Evolutionary conservation across 78 protist genomes (phyloP).

Genomic region (Guillardia theta): DNA sequence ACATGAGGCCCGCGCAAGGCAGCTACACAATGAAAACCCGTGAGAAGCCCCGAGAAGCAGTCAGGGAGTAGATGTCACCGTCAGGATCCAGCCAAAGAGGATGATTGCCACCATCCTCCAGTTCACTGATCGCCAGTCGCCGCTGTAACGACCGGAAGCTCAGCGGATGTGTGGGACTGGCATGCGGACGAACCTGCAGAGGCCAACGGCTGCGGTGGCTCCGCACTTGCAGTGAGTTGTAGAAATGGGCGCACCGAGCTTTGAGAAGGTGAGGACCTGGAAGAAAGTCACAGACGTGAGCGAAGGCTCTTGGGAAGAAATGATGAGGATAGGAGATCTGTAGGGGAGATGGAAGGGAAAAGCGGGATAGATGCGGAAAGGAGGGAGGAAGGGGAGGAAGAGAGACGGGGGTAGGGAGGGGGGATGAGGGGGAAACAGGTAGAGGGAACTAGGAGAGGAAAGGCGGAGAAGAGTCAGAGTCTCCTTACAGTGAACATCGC

Average conservation of each 20-base stretch:
- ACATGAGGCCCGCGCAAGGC: slow-evolving; percentile 44
- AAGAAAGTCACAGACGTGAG: too few species aligned
- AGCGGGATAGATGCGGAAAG: too few species aligned
- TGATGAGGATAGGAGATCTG: too few species aligned
- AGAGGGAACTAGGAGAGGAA: too few species aligned
- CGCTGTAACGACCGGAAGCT: neutral
- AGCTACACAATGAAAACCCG: neutral
- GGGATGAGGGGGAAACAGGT: too few species aligned
- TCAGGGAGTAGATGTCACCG: slow-evolving; percentile 6
- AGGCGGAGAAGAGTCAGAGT: too few species aligned
- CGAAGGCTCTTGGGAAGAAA: too few species aligned
- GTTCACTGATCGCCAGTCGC: neutral
- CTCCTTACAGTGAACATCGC: neutral
- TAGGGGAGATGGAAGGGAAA: too few species aligned
- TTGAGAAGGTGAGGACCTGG: neutral
- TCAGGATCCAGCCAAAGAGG: slow-evolving; percentile 58
- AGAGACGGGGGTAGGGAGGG: too few species aligned
- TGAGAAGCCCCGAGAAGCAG: neutral
- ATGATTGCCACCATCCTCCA: neutral
- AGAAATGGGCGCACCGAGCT: slow-evolving; percentile 55
- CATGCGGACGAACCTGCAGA: neutral
- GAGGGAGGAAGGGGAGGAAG: too few species aligned
- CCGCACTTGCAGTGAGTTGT: slow-evolving; percentile 62
- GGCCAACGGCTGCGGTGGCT: slow-evolving; percentile 25
- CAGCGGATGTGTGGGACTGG: neutral